A percentile compares a stretch with the other conserved stretches of the same genome.
These are phyloP conservation scores for Russula griseocarnosa DNA, from an alignment of 768 basidiomycete genomes.

Conservation along the genomic window DNA sequence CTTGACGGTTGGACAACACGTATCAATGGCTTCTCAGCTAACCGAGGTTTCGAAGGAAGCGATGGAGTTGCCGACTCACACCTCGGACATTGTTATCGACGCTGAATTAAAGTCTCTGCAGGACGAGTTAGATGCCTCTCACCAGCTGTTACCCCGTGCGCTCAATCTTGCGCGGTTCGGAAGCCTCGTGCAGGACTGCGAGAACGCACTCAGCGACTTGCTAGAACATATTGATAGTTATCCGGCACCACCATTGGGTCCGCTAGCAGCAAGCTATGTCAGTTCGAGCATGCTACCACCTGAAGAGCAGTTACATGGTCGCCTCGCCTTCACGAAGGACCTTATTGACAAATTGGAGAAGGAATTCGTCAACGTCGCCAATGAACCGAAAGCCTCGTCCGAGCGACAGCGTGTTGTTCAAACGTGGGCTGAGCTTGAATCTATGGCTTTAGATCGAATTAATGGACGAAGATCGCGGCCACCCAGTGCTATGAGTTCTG, in stretches of 20 bases:
- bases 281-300: slow-evolving; percentile 45
- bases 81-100: slow-evolving; percentile 41
- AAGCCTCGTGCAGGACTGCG: slow-evolving; percentile 51
- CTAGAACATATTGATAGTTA: slow-evolving; percentile 85
- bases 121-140: slow-evolving; percentile 53
- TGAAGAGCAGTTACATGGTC: slow-evolving; percentile 61
- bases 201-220: slow-evolving; percentile 76
- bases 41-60: slow-evolving; percentile 44
- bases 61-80: slow-evolving; percentile 43
- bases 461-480: slow-evolving; percentile 60
- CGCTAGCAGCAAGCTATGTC: slow-evolving; percentile 49
- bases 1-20: slow-evolving; percentile 48
- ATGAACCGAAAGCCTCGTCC: slow-evolving; percentile 57
- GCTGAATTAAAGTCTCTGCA: slow-evolving; percentile 60
- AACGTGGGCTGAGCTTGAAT: slow-evolving; percentile 75
- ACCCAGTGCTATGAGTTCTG: slow-evolving; percentile 60
- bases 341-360: slow-evolving; percentile 47
- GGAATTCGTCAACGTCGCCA: slow-evolving; percentile 41
- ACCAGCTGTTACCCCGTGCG: slow-evolving; percentile 48
- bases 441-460: slow-evolving; percentile 72
- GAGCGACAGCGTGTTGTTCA: slow-evolving; percentile 69
- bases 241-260: slow-evolving; percentile 53
- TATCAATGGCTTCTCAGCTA: slow-evolving; percentile 48
- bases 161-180: slow-evolving; percentile 53
- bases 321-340: slow-evolving; percentile 59